Conservation (phyloP, 371 early-diverging fungal species). For the Sanchytrium tribonematis region DNA sequence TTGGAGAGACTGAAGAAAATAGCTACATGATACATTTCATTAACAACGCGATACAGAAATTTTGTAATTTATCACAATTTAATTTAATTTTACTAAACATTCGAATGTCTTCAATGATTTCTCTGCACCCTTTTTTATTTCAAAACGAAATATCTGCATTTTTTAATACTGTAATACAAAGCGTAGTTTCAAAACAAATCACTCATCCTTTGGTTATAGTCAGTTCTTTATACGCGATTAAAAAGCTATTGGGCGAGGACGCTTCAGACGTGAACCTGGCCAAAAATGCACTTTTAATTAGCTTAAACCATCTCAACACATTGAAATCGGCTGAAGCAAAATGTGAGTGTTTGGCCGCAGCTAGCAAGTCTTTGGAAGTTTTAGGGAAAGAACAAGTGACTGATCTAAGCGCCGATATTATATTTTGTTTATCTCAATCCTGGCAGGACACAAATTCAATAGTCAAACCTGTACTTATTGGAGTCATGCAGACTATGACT, state of each 20-base stretch:
- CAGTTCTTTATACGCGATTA: neutral
- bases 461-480: neutral
- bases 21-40: neutral
- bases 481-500: neutral
- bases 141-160: neutral
- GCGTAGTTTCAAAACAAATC: neutral
- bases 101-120: neutral
- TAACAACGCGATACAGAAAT: neutral
- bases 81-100: neutral
- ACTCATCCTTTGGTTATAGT: neutral
- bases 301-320: neutral
- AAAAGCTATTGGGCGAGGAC: neutral
- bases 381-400: neutral
- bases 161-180: neutral
- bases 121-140: neutral
- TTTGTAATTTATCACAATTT: neutral
- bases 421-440: neutral
- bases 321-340: neutral
- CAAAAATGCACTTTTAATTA: neutral
- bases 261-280: neutral
- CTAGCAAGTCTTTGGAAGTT: neutral
- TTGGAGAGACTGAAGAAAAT: neutral
- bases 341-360: neutral
- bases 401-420: neutral
- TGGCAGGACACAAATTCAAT: neutral